Evolutionary conservation across 23 red algal species (phyloP).

Genomic region (Gracilaria vermiculophylla): DNA sequence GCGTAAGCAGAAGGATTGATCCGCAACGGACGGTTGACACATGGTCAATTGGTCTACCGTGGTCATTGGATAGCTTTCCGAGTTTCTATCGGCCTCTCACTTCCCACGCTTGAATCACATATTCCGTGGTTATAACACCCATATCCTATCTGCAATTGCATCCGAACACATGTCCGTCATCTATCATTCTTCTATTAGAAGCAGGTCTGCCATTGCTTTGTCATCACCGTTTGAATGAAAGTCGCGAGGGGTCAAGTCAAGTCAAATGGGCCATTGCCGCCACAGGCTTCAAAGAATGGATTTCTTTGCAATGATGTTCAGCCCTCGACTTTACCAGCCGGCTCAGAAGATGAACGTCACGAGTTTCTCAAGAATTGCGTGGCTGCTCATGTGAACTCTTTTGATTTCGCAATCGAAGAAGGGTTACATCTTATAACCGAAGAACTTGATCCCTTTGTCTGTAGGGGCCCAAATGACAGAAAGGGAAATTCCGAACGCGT

Average conservation of each 20-base stretch:
- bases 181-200: no score
- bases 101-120: no score
- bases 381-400: conserved; percentile 80
- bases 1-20: no score
- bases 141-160: no score
- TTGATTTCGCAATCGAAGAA: conserved; percentile 71
- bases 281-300: neutral
- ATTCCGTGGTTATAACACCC: no score
- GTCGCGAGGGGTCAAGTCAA: neutral
- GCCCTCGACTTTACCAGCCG: conserved; percentile 74
- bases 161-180: no score
- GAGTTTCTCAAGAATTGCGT: conserved; percentile 52
- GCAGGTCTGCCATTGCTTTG: no score
- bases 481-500: conserved; percentile 23
- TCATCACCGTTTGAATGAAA: no score
- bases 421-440: conserved; percentile 46
- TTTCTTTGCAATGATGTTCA: conserved; percentile 17
- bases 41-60: no score
- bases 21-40: no score
- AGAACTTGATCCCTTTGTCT: conserved; percentile 63
- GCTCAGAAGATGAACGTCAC: conserved; percentile 32
- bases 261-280: neutral
- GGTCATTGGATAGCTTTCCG: no score
- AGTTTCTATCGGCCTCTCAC: no score
- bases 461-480: conserved; percentile 40